A percentile compares a stretch with the other conserved stretches of the same genome.
Conservation (phyloP, 257 asterid species). For the Solanum ossicruentum region DNA sequence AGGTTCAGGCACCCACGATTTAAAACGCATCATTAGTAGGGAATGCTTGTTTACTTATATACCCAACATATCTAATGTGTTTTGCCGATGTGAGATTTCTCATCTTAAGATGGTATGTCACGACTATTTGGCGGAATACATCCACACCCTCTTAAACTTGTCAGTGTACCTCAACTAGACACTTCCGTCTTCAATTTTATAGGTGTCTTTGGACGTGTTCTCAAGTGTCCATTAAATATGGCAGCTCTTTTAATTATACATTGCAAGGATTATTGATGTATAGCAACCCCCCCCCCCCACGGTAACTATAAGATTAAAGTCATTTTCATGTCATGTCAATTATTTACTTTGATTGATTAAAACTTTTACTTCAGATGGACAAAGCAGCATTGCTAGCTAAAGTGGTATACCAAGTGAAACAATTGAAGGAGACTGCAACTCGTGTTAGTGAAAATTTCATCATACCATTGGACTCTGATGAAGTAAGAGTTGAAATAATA, state of each 20-base stretch:
- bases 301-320: neutral
- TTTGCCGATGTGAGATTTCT: too few relatives aligned
- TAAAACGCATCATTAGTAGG: too few relatives aligned
- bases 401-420: constrained; percentile 57
- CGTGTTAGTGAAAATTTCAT: constrained; percentile 39
- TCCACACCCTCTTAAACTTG: neutral
- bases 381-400: constrained; percentile 74
- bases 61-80: too few relatives aligned
- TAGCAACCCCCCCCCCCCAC: too few relatives aligned
- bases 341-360: neutral
- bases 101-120: too few relatives aligned
- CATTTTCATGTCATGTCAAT: neutral
- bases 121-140: neutral
- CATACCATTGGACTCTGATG: constrained; percentile 71
- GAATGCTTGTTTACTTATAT: too few relatives aligned
- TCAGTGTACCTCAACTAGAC: neutral
- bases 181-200: neutral
- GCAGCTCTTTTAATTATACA: neutral
- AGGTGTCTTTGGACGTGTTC: neutral
- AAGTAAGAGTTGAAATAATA: constrained; percentile 43
- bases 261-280: neutral
- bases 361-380: constrained; percentile 44
- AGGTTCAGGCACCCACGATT: too few relatives aligned
- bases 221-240: neutral
- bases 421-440: constrained; percentile 35